Conservation (phyloP, 805 yeast genomes). For the Myxozyma monticola region DNA sequence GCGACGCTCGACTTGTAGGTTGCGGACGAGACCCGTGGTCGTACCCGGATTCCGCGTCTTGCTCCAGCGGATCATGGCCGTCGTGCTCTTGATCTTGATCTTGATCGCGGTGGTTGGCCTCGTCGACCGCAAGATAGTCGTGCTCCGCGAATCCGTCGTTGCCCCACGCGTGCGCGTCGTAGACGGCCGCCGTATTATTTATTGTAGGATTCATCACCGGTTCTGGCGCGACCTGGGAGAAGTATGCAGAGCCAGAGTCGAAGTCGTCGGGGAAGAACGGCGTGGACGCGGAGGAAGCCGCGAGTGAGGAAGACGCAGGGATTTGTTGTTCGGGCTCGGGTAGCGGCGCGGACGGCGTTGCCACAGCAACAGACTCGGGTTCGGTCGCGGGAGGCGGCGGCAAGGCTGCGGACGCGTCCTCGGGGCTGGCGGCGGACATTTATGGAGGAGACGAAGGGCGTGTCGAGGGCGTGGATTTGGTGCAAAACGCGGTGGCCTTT, state of each 20-base stretch:
- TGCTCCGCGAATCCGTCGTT: constrained; percentile 15
- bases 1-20: constrained; percentile 21
- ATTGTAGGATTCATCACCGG: neutral
- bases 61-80: constrained; percentile 9
- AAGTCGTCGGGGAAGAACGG: constrained; percentile 28
- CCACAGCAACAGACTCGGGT: too few species aligned
- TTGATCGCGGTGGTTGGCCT: neutral
- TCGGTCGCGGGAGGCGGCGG: too few species aligned
- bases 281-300: constrained; percentile 13
- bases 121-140: constrained; percentile 12
- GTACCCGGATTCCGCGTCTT: constrained; percentile 9
- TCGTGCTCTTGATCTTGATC: constrained; percentile 5
- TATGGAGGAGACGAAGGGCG: too few species aligned
- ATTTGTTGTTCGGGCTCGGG: neutral
- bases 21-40: too few species aligned
- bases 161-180: too few species aligned
- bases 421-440: too few species aligned
- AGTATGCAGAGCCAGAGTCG: constrained; percentile 20
- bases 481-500: too few species aligned
- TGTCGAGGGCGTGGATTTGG: too few species aligned
- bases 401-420: too few species aligned
- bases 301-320: constrained; percentile 2
- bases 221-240: constrained; percentile 1
- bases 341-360: neutral
- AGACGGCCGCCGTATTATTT: too few species aligned